phyloP scores from a whole-genome alignment of 2,329 filamentous ascomycete genomes.

The Aureobasidium sp. region DNA sequence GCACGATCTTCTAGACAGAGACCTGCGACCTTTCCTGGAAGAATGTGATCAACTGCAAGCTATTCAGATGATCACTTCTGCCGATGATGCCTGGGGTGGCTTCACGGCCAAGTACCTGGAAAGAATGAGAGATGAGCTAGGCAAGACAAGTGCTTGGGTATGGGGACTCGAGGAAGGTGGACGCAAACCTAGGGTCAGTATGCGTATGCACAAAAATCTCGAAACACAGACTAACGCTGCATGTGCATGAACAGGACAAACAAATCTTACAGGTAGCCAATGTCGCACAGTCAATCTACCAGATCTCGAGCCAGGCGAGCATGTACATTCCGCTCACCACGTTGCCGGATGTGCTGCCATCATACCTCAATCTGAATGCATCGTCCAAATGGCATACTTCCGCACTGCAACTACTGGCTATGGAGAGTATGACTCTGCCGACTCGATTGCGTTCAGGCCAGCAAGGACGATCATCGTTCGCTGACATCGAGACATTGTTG shows the following conservation, averaged over 20 bases:
- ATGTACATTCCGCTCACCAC: constrained; percentile 68
- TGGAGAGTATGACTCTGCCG: constrained; percentile 73
- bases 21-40: constrained; percentile 79
- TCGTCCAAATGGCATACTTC: constrained; percentile 71
- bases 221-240: constrained; percentile 9
- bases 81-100: constrained; percentile 45
- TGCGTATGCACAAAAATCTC: constrained; percentile 9
- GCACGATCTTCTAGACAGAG: constrained; percentile 81
- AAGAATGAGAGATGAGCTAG: constrained; percentile 78
- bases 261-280: constrained; percentile 61
- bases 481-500: constrained; percentile 56
- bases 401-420: constrained; percentile 63
- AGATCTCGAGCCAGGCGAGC: constrained; percentile 62
- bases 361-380: constrained; percentile 50
- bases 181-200: constrained; percentile 16
- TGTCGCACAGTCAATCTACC: constrained; percentile 60
- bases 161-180: constrained; percentile 67
- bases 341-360: constrained; percentile 48
- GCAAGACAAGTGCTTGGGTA: constrained; percentile 77
- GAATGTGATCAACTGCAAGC: constrained; percentile 91
- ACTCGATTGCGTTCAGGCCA: constrained; percentile 53
- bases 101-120: constrained; percentile 44
- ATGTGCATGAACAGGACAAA: constrained; percentile 42
- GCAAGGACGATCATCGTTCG: constrained; percentile 44
- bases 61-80: constrained; percentile 55